phyloP scores from a whole-genome alignment of 2,329 filamentous ascomycete genomes.

The Ophiosphaerella korrae region DNA sequence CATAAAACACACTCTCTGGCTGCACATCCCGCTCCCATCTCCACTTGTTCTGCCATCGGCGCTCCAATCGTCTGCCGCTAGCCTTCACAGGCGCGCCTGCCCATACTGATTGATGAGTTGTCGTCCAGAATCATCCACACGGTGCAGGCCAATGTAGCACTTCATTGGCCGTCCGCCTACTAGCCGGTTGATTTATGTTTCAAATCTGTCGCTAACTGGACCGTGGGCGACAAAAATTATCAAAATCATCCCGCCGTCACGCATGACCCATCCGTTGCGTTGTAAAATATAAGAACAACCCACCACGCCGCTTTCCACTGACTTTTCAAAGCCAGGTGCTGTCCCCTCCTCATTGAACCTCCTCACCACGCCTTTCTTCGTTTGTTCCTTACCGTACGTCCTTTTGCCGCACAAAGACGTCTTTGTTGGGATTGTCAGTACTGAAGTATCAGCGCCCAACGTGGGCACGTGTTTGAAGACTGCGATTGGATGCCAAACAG shows the following conservation, averaged over 20 bases:
- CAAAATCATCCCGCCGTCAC: conserved; percentile 44
- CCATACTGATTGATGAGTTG: conserved; percentile 47
- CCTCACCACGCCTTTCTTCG: conserved; percentile 3
- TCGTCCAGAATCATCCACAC: conserved; percentile 37
- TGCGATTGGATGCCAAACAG: conserved; percentile 13
- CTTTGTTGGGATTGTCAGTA: conserved; percentile 21
- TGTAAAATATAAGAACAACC: conserved; percentile 38
- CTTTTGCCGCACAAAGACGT: conserved; percentile 22
- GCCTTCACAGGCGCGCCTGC: conserved; percentile 30
- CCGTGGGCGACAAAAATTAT: conserved; percentile 33
- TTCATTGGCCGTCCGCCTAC: conserved; percentile 36
- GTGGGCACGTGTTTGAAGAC: conserved; percentile 16
- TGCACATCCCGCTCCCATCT: conserved; percentile 10
- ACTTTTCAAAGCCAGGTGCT: conserved; percentile 2
- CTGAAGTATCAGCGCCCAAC: conserved; percentile 29
- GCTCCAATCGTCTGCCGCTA: conserved; percentile 34
- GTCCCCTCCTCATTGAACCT: not conserved
- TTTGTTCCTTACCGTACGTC: conserved; percentile 13
- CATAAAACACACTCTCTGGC: not conserved
- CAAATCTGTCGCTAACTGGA: conserved; percentile 39
- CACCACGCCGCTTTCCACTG: conserved; percentile 19
- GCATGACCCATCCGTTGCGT: conserved; percentile 41
- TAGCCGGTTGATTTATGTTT: conserved; percentile 46
- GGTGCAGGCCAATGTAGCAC: conserved; percentile 27
- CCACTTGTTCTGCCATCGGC: conserved; percentile 23